Conservation (phyloP, 345 rosid genomes). For the Angophora floribunda region DNA sequence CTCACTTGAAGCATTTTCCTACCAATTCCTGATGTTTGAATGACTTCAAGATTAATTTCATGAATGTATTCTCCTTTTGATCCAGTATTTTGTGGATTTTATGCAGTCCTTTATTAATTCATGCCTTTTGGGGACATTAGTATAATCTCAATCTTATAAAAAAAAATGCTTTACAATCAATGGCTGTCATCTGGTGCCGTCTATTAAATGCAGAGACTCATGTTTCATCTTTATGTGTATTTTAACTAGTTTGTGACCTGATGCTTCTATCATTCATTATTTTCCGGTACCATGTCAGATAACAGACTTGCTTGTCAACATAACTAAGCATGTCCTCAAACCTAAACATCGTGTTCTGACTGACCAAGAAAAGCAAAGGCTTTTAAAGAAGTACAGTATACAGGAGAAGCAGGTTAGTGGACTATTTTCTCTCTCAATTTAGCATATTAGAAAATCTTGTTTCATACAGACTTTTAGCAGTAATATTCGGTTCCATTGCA, state of each 20-base stretch:
- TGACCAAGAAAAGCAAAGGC: slow-evolving; percentile 49
- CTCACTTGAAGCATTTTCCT: neutral
- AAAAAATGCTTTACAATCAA: neutral
- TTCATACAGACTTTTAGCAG: neutral
- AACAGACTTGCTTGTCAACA: slow-evolving; percentile 64
- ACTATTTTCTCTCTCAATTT: neutral
- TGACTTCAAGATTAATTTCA: neutral
- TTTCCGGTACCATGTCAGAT: slow-evolving; percentile 31
- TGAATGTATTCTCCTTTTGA: neutral
- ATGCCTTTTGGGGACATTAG: neutral
- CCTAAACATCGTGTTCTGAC: slow-evolving; percentile 60
- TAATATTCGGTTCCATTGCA: neutral
- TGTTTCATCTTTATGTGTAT: neutral
- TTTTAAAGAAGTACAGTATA: slow-evolving; percentile 51
- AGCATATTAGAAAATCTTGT: neutral
- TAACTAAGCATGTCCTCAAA: slow-evolving; percentile 73
- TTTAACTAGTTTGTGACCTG: neutral
- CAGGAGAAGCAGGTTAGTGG: slow-evolving; percentile 81
- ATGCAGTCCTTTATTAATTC: neutral
- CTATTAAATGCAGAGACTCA: neutral
- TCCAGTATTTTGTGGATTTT: neutral
- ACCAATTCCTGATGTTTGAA: neutral
- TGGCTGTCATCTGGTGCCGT: neutral
- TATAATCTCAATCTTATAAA: neutral
- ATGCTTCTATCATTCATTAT: neutral